phyloP scores from a whole-genome alignment of 2,329 filamentous ascomycete genomes.

The Graphilbum fragrans region DNA sequence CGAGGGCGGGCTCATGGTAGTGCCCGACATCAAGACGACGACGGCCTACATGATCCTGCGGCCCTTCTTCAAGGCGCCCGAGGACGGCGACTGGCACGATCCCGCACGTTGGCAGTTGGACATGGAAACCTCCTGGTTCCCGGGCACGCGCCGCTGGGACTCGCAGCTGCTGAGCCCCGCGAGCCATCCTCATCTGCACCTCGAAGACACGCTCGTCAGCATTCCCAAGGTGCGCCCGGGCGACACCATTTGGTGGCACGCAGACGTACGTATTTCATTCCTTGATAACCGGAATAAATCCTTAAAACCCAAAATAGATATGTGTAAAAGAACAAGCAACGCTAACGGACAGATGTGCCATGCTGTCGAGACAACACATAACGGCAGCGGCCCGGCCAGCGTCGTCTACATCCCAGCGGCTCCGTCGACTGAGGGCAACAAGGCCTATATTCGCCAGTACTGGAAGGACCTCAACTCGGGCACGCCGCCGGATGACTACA shows the following conservation, averaged over 20 bases:
- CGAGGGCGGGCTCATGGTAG: constrained; percentile 26
- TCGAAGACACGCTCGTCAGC: constrained; percentile 23
- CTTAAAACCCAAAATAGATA: too few species aligned
- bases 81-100: constrained; percentile 19
- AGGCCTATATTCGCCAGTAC: background rate
- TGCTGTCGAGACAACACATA: constrained; percentile 2
- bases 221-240: constrained; percentile 24
- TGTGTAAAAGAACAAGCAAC: too few species aligned
- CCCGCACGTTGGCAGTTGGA: constrained; percentile 23
- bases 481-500: background rate
- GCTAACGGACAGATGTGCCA: background rate
- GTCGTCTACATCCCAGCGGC: background rate
- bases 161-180: constrained; percentile 22
- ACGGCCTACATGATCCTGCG: constrained; percentile 28
- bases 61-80: constrained; percentile 25
- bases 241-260: constrained; percentile 17
- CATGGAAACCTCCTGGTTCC: constrained; percentile 19
- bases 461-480: background rate
- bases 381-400: background rate
- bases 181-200: constrained; percentile 24
- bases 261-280: constrained; percentile 4
- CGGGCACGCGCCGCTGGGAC: constrained; percentile 21
- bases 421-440: background rate
- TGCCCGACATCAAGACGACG: constrained; percentile 22
- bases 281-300: too few species aligned